Evolutionary conservation across 768 basidiomycete genomes (phyloP).

Genomic region (Tricholoma saponaceum): DNA sequence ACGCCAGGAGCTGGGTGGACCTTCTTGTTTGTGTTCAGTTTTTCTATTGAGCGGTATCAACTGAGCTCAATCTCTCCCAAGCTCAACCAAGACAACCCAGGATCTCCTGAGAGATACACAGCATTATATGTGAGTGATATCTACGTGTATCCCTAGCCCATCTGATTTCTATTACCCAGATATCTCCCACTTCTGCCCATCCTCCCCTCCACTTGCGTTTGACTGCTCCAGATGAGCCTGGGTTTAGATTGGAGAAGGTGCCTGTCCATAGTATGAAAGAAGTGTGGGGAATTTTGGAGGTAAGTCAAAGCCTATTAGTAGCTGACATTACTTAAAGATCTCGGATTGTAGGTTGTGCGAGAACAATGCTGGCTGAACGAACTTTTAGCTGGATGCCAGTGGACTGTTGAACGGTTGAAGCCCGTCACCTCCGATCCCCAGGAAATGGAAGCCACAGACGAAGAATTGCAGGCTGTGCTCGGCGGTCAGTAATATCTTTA

Average conservation of each 20-base stretch:
- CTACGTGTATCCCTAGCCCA: background rate
- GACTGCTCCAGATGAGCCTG: slow-evolving; percentile 68
- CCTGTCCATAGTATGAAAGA: slow-evolving; percentile 71
- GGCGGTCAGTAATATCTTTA: slow-evolving; percentile 39
- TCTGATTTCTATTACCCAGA: slow-evolving; percentile 32
- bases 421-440: slow-evolving; percentile 23
- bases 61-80: slow-evolving; percentile 21
- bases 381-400: slow-evolving; percentile 53
- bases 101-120: slow-evolving; percentile 62
- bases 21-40: slow-evolving; percentile 41
- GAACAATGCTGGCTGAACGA: slow-evolving; percentile 88
- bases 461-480: slow-evolving; percentile 62
- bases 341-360: slow-evolving; percentile 52
- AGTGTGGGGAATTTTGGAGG: slow-evolving; percentile 74
- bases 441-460: slow-evolving; percentile 40
- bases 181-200: slow-evolving; percentile 60
- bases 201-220: slow-evolving; percentile 69
- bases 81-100: slow-evolving; percentile 47
- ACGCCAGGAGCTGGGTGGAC: slow-evolving; percentile 61
- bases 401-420: slow-evolving; percentile 51
- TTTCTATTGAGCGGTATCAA: slow-evolving; percentile 1
- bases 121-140: slow-evolving; percentile 54
- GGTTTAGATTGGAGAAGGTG: slow-evolving; percentile 66
- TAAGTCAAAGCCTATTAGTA: slow-evolving; percentile 18
- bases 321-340: slow-evolving; percentile 4